Conservation (phyloP, 106 monocot species). For the Chionographis japonica region DNA sequence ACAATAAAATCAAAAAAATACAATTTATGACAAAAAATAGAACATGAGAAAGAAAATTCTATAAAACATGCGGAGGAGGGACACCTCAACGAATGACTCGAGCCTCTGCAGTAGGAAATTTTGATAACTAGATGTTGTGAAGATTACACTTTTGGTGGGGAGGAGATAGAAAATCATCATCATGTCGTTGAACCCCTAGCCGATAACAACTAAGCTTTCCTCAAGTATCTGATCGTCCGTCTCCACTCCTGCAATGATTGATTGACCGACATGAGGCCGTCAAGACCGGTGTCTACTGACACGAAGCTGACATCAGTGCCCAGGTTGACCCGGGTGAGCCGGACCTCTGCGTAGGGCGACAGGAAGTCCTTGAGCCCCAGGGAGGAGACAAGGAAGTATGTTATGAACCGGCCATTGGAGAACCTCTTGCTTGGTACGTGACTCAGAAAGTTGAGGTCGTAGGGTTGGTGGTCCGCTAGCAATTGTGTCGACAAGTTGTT, state of each 20-base stretch:
- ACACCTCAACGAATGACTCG: constrained; percentile 1
- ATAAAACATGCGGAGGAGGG: background rate
- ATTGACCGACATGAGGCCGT: constrained; percentile 28
- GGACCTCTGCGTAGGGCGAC: constrained; percentile 16
- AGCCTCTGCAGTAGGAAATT: constrained; percentile 18
- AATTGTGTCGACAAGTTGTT: constrained; percentile 18
- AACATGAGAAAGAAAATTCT: too few relatives aligned
- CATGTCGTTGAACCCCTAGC: constrained; percentile 29
- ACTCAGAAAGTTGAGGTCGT: constrained; percentile 33
- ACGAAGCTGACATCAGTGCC: constrained; percentile 47
- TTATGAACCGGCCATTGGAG: constrained; percentile 32
- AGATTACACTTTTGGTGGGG: background rate
- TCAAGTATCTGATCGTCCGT: constrained; percentile 2
- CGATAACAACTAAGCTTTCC: constrained; percentile 14
- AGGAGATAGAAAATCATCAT: constrained; percentile 20
- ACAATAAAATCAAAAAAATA: too few relatives aligned
- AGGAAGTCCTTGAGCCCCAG: constrained; percentile 27
- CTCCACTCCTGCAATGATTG: background rate
- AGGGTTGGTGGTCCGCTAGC: constrained; percentile 39
- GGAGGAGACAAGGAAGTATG: constrained; percentile 25
- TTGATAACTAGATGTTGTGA: constrained; percentile 18
- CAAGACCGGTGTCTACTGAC: constrained; percentile 40
- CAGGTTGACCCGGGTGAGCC: constrained; percentile 8
- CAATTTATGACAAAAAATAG: too few relatives aligned
- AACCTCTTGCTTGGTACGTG: constrained; percentile 32